Evolutionary conservation across 1,284 basidiomycete genomes (phyloP), one percentile per base, ranked within the genome.

Genomic region (Heterobasidion irregulare): DNA sequence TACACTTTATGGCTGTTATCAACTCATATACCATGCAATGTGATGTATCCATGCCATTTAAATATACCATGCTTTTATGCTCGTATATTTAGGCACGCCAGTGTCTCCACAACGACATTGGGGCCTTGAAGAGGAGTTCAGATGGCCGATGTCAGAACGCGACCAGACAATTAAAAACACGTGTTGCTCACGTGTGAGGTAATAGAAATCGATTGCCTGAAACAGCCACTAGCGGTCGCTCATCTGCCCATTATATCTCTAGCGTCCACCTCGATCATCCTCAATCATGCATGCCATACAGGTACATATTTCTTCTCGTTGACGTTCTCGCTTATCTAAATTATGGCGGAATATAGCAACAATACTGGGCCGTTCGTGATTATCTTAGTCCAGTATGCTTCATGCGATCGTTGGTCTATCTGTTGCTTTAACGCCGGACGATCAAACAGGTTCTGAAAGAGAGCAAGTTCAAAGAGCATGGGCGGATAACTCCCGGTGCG

Each of bases 381-480:
- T 97, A 97, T 71, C 86, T 99, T 58, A 93, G 93, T 58, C 96
- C 96, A 6, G 94, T 94, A 70, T 63, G 82, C 55, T 34, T 55
- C 35, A 36, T 47, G 49, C 50, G 52, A 18, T 26, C 26, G 26
- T 26, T 26, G 6, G 26, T 26, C 26, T 26, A 26, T 26, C 26
- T 45, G 43, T 44, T 45, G 44, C 47, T 54, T 54, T 47, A 49
- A 56, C 43, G 56, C 47, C 43, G 58, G 56, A 63, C 57, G 49
- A 33, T 10, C 48, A n/a, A 50, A 10, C 66, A 94, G 93, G 95
- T 98, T 35, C 80, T 99, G 63, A 90, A 89, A 67, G 96, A 99
- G 75, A 94, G 91, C 75, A 98, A 98, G 71, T 99, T 99, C 79
- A 98, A 97, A 71, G 96, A 99, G 71, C 93, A 98, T 67, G 96